Conservation (phyloP, 345 rosid genomes). For the Brassica carinata region DNA sequence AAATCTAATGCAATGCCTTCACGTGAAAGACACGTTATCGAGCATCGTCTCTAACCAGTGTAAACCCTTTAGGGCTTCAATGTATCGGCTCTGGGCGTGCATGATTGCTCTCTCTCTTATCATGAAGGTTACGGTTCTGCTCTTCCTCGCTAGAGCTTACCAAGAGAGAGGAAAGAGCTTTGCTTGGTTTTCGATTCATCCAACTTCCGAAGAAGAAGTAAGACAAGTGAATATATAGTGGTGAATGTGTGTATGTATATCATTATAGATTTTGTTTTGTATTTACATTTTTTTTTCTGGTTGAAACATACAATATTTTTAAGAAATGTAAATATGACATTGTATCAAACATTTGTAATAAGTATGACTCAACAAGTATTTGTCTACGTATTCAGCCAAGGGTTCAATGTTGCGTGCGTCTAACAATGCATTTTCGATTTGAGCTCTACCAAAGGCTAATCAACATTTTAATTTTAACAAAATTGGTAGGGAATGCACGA, state of each 20-base stretch:
- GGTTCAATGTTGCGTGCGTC: neutral
- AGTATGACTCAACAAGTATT: slow-evolving; percentile 12
- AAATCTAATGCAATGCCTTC: slow-evolving; percentile 50
- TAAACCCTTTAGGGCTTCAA: slow-evolving; percentile 46
- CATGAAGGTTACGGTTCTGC: slow-evolving; percentile 50
- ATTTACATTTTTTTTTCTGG: neutral
- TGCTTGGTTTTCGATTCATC: slow-evolving; percentile 45
- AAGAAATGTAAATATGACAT: slow-evolving; percentile 30
- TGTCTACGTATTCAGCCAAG: neutral
- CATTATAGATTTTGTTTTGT: neutral
- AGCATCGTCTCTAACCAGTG: slow-evolving; percentile 50
- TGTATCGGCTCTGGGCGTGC: slow-evolving; percentile 53
- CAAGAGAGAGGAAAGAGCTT: slow-evolving; percentile 52
- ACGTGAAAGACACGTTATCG: slow-evolving; percentile 48
- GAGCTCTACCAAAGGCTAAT: neutral
- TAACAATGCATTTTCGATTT: neutral
- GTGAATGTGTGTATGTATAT: neutral
- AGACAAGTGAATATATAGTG: slow-evolving; percentile 17
- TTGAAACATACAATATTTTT: neutral
- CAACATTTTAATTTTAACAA: neutral
- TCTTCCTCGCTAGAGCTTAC: slow-evolving; percentile 48
- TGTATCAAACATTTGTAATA: slow-evolving; percentile 21
- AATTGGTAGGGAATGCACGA: too few relatives aligned
- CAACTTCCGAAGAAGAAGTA: slow-evolving; percentile 15
- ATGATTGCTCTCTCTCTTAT: slow-evolving; percentile 53